Evolutionary conservation across 768 basidiomycete genomes (phyloP).

Genomic region (Rhizopogon sp.): DNA sequence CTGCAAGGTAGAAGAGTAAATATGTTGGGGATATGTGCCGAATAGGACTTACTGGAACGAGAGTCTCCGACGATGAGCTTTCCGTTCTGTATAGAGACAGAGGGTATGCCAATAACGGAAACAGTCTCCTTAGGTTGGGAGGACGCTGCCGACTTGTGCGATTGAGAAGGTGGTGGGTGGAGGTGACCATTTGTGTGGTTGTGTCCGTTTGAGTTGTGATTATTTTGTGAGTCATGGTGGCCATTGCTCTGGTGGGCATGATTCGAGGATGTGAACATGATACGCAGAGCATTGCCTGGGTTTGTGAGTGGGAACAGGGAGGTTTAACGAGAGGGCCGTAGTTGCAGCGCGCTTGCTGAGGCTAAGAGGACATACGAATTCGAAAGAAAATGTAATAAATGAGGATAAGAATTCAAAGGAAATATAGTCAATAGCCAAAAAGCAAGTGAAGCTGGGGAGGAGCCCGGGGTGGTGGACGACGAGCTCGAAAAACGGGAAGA

Average conservation of each 20-base stretch:
- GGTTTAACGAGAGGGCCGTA: constrained; percentile 13
- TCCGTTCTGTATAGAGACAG: constrained; percentile 67
- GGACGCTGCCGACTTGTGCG: constrained; percentile 11
- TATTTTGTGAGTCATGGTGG: constrained; percentile 19
- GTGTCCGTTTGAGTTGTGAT: constrained; percentile 24
- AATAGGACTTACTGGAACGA: constrained; percentile 53
- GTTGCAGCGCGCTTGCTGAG: constrained; percentile 6
- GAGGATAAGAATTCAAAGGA: constrained; percentile 2
- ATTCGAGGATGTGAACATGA: constrained; percentile 28
- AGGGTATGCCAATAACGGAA: constrained; percentile 68
- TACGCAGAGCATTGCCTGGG: constrained; percentile 29
- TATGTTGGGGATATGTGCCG: constrained; percentile 3
- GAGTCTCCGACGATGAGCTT: constrained; percentile 70
- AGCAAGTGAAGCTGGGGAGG: no score
- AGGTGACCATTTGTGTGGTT: constrained; percentile 7
- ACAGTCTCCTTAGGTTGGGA: constrained; percentile 51
- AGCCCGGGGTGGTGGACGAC: background rate
- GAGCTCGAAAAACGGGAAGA: background rate
- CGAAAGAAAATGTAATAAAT: constrained; percentile 8
- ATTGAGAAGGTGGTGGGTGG: constrained; percentile 12
- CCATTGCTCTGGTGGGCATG: constrained; percentile 23
- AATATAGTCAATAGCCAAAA: no score
- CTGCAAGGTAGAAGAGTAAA: constrained; percentile 35
- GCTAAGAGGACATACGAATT: constrained; percentile 16
- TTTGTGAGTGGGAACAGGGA: constrained; percentile 4